phyloP scores from a whole-genome alignment of 495 filamentous ascomycete species.

The Tuber umbilicatum region DNA sequence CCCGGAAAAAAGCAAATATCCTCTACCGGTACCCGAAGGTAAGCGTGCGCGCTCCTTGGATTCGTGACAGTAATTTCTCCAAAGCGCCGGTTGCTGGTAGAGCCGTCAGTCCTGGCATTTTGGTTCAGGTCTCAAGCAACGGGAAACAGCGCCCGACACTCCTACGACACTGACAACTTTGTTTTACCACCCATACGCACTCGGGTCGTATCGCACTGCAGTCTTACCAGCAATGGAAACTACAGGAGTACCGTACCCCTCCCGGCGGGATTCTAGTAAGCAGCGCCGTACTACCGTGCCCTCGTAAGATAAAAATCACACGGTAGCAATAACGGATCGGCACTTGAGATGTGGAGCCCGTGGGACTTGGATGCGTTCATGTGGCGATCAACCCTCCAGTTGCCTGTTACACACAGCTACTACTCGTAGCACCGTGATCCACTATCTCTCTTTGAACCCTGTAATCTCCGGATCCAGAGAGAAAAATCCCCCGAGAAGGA shows the following conservation, averaged over 20 bases:
- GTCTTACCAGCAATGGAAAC: no score
- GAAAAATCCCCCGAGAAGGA: no score
- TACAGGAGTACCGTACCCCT: no score
- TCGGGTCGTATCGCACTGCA: no score
- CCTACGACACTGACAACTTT: not conserved
- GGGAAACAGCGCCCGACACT: not conserved
- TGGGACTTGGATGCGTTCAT: not conserved
- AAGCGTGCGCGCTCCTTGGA: not conserved
- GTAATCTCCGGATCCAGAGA: no score
- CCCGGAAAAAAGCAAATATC: not conserved
- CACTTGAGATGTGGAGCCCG: not conserved
- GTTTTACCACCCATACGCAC: not conserved
- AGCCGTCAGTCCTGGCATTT: not conserved
- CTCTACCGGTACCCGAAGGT: not conserved
- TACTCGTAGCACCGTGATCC: no score
- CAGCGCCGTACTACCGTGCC: not conserved
- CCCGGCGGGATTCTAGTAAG: not conserved
- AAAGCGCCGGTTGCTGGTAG: not conserved
- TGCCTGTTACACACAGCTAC: not conserved
- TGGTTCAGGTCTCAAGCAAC: not conserved
- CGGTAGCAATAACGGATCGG: not conserved
- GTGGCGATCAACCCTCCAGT: not conserved
- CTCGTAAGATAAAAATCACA: not conserved
- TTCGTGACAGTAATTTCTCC: not conserved
- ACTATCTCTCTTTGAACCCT: no score